Base-by-base conservation (phyloP, 2,329 filamentous ascomycete species). In the Aspergillus awamori region DNA sequence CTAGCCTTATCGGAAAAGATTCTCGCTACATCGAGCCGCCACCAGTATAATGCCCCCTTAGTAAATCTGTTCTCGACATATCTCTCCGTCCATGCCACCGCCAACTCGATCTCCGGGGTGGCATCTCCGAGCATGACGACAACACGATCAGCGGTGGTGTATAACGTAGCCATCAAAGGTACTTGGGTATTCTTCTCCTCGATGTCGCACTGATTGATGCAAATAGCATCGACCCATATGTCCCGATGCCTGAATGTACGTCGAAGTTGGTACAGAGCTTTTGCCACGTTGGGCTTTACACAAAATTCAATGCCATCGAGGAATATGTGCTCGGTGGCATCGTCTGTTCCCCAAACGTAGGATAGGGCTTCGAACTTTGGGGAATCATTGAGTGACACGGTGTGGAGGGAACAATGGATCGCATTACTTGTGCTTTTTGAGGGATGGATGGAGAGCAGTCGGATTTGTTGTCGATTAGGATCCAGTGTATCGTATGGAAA, bases 371-470 rank as follows among this genome's bases (percentile, higher is more conserved):
- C 45, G 8, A 30, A 49, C 15, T 49, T 5, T 1, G 45, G 45
- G 1, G 8, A 8, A 5, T 28, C 4, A 22, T 30, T 5, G 2
- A 49, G 45, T 0, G 45, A 49, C 13, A 49, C 45, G 15, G 45
- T 11, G 1, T 30, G 13, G 10, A 49, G 26, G 15, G 13, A 49
- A 0, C 45, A 26, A 1, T 49, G 45, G 15, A 49, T n/a, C 7
- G 45, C 24, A 5, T 1, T 0, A 11, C 30, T 30, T 17, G 0
- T 1, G 7, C 0, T 11, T 30, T 1, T 11, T 7, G 26, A 15
- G 22, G 15, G 45, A 3, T n/a, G 15, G 17, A 49, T 30, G 6
- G 5, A 26, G 24, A 49, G 26, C 15, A 49, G 22, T 30, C 45
- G 45, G 22, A 49, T 49, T 15, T 49, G 11, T 30, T n/a, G 24